phyloP scores from a whole-genome alignment of 1,139 yeast genomes.

The Geotrichum siamense region DNA sequence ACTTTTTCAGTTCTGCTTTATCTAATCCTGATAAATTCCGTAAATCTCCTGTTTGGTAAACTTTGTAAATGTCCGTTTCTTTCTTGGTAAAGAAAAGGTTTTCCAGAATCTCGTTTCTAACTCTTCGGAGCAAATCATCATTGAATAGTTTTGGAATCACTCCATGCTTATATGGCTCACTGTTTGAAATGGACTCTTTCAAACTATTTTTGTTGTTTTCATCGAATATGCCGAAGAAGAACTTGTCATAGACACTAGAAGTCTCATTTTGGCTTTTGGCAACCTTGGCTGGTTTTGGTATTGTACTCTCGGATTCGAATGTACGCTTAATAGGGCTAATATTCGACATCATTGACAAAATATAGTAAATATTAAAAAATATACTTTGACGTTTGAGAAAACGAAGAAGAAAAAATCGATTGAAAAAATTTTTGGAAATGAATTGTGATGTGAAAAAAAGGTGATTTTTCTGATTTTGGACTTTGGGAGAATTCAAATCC shows the following conservation, averaged over 20 bases:
- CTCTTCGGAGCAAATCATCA: constrained; percentile 68
- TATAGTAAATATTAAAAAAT: no score
- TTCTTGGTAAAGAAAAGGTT: constrained; percentile 88
- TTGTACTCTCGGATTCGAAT: not conserved
- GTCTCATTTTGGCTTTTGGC: not conserved
- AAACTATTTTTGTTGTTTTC: constrained; percentile 14
- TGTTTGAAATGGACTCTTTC: constrained; percentile 32
- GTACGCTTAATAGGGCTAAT: constrained; percentile 3
- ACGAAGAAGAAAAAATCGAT: no score
- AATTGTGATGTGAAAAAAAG: no score
- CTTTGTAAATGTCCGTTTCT: constrained; percentile 95
- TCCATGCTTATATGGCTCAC: constrained; percentile 88
- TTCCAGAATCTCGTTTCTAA: constrained; percentile 72
- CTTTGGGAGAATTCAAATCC: no score
- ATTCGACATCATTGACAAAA: no score
- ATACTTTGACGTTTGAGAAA: no score
- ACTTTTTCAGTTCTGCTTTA: constrained; percentile 61
- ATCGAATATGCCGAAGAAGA: constrained; percentile 11
- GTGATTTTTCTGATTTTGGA: no score
- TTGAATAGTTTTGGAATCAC: constrained; percentile 65
- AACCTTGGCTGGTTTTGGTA: not conserved
- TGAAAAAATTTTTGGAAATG: no score
- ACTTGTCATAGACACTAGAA: constrained; percentile 1
- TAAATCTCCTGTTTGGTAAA: constrained; percentile 89
- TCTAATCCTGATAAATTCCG: constrained; percentile 86